These are phyloP conservation scores for Phytophthora cajani DNA, from an alignment of 352 stramenopile genomes.

Conservation along the genomic window DNA sequence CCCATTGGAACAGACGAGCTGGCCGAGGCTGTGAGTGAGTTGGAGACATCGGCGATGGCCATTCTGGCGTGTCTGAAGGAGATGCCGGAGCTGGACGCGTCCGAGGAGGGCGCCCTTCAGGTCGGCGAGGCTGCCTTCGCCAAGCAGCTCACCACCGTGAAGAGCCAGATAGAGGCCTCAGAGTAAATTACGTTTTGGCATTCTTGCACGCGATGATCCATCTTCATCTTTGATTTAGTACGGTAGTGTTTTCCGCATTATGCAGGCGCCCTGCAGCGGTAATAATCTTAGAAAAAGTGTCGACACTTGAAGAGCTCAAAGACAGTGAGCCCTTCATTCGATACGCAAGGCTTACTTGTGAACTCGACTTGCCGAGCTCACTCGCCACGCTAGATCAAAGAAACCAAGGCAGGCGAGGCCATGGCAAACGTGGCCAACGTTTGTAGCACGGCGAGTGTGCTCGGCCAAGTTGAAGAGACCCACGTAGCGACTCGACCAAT, in stretches of 20 bases:
- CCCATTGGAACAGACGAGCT: constrained; percentile 76
- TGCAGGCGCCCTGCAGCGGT: too few relatives aligned
- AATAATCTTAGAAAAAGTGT: too few relatives aligned
- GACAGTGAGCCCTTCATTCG: too few relatives aligned
- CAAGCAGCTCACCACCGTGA: constrained; percentile 62
- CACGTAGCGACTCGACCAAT: constrained; percentile 1
- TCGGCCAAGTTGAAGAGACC: too few relatives aligned
- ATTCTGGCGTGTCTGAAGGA: constrained; percentile 59
- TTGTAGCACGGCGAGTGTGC: too few relatives aligned
- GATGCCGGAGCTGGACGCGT: constrained; percentile 53
- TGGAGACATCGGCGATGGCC: constrained; percentile 41
- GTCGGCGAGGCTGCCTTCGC: constrained; percentile 61
- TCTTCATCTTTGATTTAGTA: not conserved
- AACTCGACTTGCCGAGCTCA: not conserved
- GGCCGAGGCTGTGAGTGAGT: constrained; percentile 36
- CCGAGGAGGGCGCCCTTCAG: constrained; percentile 45
- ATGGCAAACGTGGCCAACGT: not conserved
- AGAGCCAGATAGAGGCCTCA: constrained; percentile 61
- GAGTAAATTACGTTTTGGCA: constrained; percentile 37
- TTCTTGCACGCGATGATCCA: not conserved
- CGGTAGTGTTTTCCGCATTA: not conserved
- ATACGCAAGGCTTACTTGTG: not conserved
- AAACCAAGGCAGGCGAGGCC: not conserved
- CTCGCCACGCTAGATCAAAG: too few relatives aligned
- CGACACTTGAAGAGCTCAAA: too few relatives aligned